Evolutionary conservation across 495 filamentous ascomycete species (phyloP), one percentile per base, ranked within the genome.

Genomic region (Neurospora sp.): DNA sequence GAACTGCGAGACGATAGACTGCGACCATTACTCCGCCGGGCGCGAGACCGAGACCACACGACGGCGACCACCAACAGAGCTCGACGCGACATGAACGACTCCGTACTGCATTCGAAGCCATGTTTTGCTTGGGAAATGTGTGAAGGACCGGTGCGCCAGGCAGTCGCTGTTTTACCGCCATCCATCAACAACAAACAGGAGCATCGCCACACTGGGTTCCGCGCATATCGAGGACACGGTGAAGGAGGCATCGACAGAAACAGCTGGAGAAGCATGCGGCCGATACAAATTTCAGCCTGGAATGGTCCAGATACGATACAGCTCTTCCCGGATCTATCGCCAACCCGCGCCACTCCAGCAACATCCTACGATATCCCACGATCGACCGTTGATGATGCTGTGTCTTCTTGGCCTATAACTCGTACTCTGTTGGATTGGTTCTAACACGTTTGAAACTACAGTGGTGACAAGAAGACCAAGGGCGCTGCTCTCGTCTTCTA

Each of bases 391-490:
- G 14, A 66, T 66, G 27, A 66, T 66, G 54, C 14, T 4, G 3
- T 66, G 54, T 66, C 54, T 35, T 66, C 27, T 66, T 18, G 54
- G 3, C 27, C 27, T 9, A 35, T 18, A 18, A 16, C 6, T 35
- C 14, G 23, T 66, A 18, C 20, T 72, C 39, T 12, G 75, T 76
- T 78, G 76, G 77, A 37, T 14, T 39, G 41, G 74, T 77, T 72
- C 79, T 81, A 44, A 80, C 75, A 27, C 10, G 27, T 69, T 74
- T 72, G 69, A 75, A 82, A 85, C 27, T 35, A 66, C 78, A 97
- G 96, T 91, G 96, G 96, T 88, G 96, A 99, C 91, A 99, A 99
- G 94, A 99, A 99, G 94, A 99, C 96, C 83, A 99, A 99, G 93
- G 96, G 96, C 91, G 96, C 96, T 81, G 96, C 96, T 79, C 90